Evolutionary conservation across 2,329 filamentous ascomycete genomes (phyloP), one percentile per base, ranked within the genome.

Genomic region (Colletotrichum abscissum): DNA sequence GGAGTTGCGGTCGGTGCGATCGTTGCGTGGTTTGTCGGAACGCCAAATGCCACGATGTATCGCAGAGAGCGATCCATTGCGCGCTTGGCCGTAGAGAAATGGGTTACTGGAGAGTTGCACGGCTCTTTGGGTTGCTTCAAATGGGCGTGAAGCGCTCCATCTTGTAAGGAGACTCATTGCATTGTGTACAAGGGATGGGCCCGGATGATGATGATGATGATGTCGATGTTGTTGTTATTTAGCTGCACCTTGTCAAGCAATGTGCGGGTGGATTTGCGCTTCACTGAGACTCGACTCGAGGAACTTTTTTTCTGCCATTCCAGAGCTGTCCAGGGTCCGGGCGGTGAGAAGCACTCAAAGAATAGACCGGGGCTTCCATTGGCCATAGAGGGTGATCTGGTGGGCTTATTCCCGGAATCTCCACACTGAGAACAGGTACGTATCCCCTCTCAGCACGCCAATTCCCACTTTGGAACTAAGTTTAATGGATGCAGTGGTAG

Each of bases 11-110:
- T 24, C 35, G 24, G 49, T 22, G 12, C 63, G 72, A 14, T 42
- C 19, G 26, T 54, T 63, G 24, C 58, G 46, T 42, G 68, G 42
- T 74, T 80, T 77, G 78, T 86, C 76, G 76, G 89, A 81, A 80
- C 84, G 78, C 57, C 91, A 89, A 67, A 94, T 85, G 16, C 93
- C 93, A 58, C 88, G 86, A 76, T 91, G 89, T 78, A 95, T 95
- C 56, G 92, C 92, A 11, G 92, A 93, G 73, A 94, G 86, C 55
- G 76, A 77, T 11, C 76, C 55, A 52, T 66, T 46, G 35, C 69
- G 69, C 33, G 67, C 59, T n/a, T 69, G 73, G 9, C n/a, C 57
- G 14, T n/a, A 42, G 26, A 52, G 55, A 14, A 68, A 26, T 26
- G 38, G 33, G 55, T 22, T 38, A n/a, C 65, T 9, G 38, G 19